Percentiles rank a stretch among this genome's conserved stretches.
phyloP scores from a whole-genome alignment of 768 basidiomycete species.

The Termitomyces sp. region DNA sequence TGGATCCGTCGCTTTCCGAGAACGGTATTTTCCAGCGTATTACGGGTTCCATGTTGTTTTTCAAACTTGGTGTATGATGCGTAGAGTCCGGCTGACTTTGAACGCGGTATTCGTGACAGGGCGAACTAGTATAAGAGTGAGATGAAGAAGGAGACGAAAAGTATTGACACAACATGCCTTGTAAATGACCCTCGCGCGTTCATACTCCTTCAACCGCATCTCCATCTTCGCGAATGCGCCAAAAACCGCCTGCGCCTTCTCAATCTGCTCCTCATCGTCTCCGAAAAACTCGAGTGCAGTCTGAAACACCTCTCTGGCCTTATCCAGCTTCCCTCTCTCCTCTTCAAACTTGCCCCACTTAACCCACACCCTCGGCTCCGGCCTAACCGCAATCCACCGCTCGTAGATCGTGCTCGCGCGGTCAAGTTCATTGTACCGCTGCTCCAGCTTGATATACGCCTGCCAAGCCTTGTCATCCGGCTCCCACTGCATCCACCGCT shows the following conservation, averaged over 20 bases:
- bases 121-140: slow-evolving; percentile 64
- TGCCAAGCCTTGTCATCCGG: slow-evolving; percentile 99
- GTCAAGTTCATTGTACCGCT: slow-evolving; percentile 87
- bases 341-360: slow-evolving; percentile 90
- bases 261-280: slow-evolving; percentile 87
- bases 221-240: slow-evolving; percentile 97
- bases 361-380: slow-evolving; percentile 78
- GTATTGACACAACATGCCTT: slow-evolving; percentile 51
- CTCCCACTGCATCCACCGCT: slow-evolving; percentile 99
- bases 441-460: slow-evolving; percentile 98
- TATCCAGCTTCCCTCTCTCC: slow-evolving; percentile 65
- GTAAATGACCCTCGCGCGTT: slow-evolving; percentile 94
- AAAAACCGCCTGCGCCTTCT: slow-evolving; percentile 94
- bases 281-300: slow-evolving; percentile 88
- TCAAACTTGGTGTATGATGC: slow-evolving; percentile 96
- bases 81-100: slow-evolving; percentile 85
- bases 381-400: slow-evolving; percentile 72
- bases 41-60: slow-evolving; percentile 91
- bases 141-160: background rate
- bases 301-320: slow-evolving; percentile 85
- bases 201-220: slow-evolving; percentile 91
- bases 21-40: slow-evolving; percentile 88
- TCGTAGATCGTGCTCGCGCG: slow-evolving; percentile 92
- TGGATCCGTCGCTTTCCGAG: slow-evolving; percentile 97
- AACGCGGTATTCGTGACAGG: slow-evolving; percentile 85